These are phyloP conservation scores for Macrotyloma uniflorum DNA, from an alignment of 306 rosid species.

Conservation along the genomic window DNA sequence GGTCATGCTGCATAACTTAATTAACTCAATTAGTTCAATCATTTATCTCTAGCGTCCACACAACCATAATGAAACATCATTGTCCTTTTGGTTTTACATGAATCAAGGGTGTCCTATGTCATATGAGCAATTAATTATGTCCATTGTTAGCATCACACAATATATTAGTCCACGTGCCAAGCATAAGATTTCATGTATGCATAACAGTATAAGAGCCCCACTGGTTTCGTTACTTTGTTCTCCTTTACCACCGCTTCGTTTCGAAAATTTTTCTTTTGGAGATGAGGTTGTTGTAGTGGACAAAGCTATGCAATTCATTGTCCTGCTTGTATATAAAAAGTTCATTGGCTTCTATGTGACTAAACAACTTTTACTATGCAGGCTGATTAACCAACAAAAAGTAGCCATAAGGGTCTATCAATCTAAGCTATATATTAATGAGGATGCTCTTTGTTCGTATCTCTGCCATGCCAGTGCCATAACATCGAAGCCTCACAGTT, in stretches of 20 bases:
- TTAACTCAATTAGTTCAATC: conserved; percentile 29
- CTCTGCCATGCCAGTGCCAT: neutral
- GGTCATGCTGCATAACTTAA: conserved; percentile 1
- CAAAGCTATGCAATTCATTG: neutral
- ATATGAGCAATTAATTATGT: conserved; percentile 35
- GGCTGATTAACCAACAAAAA: conserved; percentile 19
- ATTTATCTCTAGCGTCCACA: conserved; percentile 24
- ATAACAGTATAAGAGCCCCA: conserved; percentile 27
- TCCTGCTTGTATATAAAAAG: neutral
- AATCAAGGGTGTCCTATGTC: conserved; percentile 39
- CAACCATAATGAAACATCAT: conserved; percentile 33
- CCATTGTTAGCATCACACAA: conserved; percentile 26
- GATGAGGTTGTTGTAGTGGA: conserved; percentile 16
- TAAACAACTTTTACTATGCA: conserved; percentile 10
- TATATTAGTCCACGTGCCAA: conserved; percentile 25
- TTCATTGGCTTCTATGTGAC: conserved; percentile 19
- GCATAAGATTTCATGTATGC: conserved; percentile 8
- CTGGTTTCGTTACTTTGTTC: neutral
- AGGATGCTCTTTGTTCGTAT: neutral
- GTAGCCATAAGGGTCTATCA: neutral
- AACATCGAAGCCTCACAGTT: neutral
- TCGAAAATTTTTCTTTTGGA: neutral
- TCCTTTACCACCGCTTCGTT: conserved; percentile 23
- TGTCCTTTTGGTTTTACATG: conserved; percentile 51
- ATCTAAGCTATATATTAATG: neutral